Percentiles rank a stretch among this genome's conserved stretches.
Evolutionary conservation across 2,329 filamentous ascomycete genomes (phyloP).

Genomic region (Aspergillus fructus): DNA sequence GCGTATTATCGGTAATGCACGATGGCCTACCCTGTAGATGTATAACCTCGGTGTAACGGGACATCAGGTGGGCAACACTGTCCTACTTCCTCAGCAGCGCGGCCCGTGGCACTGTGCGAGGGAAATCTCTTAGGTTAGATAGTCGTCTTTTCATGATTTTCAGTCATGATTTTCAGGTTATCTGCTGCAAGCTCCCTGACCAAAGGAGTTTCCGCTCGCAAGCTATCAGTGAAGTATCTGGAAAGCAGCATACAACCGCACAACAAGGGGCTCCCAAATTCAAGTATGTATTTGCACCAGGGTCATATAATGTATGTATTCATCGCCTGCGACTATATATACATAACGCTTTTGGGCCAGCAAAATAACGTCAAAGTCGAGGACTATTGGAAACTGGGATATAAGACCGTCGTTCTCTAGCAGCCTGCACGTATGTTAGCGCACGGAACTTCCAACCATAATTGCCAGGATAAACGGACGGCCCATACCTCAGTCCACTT

Average conservation of each 20-base stretch:
- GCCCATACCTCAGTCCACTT: constrained; percentile 52
- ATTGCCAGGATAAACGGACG: neutral
- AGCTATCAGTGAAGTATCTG: neutral
- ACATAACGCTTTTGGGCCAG: neutral
- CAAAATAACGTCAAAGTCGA: constrained; percentile 10
- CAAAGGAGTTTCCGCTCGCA: neutral
- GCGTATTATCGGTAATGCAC: neutral
- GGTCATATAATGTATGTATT: neutral
- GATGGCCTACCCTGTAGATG: neutral
- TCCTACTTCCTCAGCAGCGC: neutral
- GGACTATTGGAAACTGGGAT: constrained; percentile 47
- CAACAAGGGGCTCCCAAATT: neutral
- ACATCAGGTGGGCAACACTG: neutral
- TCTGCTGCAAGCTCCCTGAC: neutral
- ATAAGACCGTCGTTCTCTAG: constrained; percentile 51
- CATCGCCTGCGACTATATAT: constrained; percentile 12
- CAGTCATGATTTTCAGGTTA: neutral
- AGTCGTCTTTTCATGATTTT: neutral
- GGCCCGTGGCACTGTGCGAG: neutral
- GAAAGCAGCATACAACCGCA: neutral
- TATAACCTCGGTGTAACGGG: neutral
- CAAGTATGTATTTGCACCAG: neutral
- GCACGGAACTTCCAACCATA: neutral
- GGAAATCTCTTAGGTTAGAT: neutral
- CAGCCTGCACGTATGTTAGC: constrained; percentile 35